Percentiles rank a stretch among this genome's conserved stretches.
phyloP scores from a whole-genome alignment of 1,139 yeast genomes.

The Zygosaccharomyces sapae region DNA sequence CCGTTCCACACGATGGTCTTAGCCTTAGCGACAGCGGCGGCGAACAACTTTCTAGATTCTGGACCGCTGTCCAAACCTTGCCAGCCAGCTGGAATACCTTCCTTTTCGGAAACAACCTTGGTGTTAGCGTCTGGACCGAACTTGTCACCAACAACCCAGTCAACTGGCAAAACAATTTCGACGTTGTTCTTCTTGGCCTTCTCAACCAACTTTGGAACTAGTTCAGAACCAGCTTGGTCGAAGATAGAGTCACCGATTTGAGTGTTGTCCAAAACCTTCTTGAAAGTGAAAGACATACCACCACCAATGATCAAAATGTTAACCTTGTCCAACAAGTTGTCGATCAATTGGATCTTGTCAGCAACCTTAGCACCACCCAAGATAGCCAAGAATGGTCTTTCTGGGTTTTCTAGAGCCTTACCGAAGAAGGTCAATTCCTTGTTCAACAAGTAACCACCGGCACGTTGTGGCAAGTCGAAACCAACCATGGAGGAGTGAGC shows the following conservation, averaged over 20 bases:
- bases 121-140: slow-evolving; percentile 84
- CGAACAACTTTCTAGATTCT: slow-evolving; percentile 71
- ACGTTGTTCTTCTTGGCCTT: slow-evolving; percentile 95
- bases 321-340: slow-evolving; percentile 93
- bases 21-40: slow-evolving; percentile 77
- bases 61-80: slow-evolving; percentile 96
- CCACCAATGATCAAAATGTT: slow-evolving; percentile 91
- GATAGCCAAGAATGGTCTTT: slow-evolving; percentile 94
- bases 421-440: slow-evolving; percentile 95
- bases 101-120: slow-evolving; percentile 74
- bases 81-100: slow-evolving; percentile 90
- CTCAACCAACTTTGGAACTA: slow-evolving; percentile 80
- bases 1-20: slow-evolving; percentile 99
- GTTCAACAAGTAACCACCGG: slow-evolving; percentile 95
- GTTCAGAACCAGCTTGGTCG: slow-evolving; percentile 90
- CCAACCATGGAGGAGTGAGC: slow-evolving; percentile 99
- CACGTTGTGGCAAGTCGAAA: slow-evolving; percentile 85
- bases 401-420: slow-evolving; percentile 95
- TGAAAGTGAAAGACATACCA: slow-evolving; percentile 99
- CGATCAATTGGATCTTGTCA: slow-evolving; percentile 95
- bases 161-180: slow-evolving; percentile 86
- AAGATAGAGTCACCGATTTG: slow-evolving; percentile 83
- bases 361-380: slow-evolving; percentile 98
- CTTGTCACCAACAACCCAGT: slow-evolving; percentile 89
- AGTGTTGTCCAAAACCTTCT: slow-evolving; percentile 81